A percentile compares a stretch with the other conserved stretches of the same genome.
Evolutionary conservation across 768 basidiomycete genomes (phyloP).

Genomic region (Ramaria rubella): DNA sequence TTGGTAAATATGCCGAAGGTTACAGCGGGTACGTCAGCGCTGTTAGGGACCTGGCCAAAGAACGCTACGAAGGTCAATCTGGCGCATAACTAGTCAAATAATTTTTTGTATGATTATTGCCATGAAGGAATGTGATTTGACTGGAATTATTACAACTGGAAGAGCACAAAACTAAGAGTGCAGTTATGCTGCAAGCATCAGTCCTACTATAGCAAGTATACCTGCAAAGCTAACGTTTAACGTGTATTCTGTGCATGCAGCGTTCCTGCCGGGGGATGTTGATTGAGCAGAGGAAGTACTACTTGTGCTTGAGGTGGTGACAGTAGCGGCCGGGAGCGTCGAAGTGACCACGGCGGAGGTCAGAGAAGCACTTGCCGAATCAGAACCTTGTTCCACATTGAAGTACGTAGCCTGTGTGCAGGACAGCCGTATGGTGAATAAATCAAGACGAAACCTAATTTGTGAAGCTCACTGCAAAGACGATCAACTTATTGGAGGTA

Average conservation of each 20-base stretch:
- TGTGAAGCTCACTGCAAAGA: conserved; percentile 47
- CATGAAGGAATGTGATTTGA: not conserved
- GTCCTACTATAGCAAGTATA: not conserved
- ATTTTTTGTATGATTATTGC: not conserved
- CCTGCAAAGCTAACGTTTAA: not conserved
- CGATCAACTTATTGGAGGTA: conserved; percentile 46
- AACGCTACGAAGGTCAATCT: conserved; percentile 8
- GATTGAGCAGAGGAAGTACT: conserved; percentile 12
- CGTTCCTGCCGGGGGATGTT: not conserved
- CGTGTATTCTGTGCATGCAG: not conserved
- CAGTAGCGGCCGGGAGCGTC: conserved; percentile 36
- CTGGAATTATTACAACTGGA: not conserved
- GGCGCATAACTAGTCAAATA: not conserved
- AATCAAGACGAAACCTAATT: no score
- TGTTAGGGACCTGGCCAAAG: conserved; percentile 11
- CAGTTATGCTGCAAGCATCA: not conserved
- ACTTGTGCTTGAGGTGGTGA: conserved; percentile 16
- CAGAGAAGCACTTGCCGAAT: conserved; percentile 42
- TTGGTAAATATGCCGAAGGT: conserved; percentile 64
- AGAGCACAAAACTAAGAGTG: not conserved
- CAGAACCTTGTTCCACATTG: conserved; percentile 61
- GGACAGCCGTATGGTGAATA: not conserved
- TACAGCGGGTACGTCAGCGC: conserved; percentile 54
- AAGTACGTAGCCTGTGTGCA: conserved; percentile 68
- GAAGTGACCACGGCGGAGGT: conserved; percentile 64